These are phyloP conservation scores for Apophysomyces trapeziformis DNA, from an alignment of 371 early-diverging fungal species.

Conservation along the genomic window DNA sequence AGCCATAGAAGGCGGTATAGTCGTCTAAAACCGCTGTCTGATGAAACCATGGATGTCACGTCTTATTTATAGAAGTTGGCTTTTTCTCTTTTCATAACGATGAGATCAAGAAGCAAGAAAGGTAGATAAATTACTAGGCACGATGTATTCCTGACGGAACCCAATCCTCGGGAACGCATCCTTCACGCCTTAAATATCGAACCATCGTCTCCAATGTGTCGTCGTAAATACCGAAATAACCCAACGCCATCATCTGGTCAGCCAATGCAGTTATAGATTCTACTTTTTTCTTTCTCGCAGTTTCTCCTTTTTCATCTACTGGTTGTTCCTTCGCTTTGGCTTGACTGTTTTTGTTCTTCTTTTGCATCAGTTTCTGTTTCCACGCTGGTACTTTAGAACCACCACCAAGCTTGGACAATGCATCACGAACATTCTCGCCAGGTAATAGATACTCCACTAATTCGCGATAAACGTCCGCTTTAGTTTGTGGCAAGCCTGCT, in stretches of 20 bases:
- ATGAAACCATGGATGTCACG: background rate
- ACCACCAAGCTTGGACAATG: constrained; percentile 66
- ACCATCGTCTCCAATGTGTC: constrained; percentile 79
- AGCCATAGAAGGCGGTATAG: background rate
- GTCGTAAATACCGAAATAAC: constrained; percentile 74
- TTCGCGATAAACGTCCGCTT: constrained; percentile 59
- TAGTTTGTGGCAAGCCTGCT: constrained; percentile 46
- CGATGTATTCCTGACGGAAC: constrained; percentile 30
- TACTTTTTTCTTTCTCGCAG: constrained; percentile 49
- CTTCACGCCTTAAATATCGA: constrained; percentile 68
- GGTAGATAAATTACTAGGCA: background rate
- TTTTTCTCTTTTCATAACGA: background rate
- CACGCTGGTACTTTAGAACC: constrained; percentile 54
- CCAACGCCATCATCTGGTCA: constrained; percentile 78
- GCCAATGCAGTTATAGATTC: constrained; percentile 74
- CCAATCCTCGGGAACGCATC: constrained; percentile 68
- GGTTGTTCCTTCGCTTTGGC: constrained; percentile 12
- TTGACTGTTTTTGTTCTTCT: constrained; percentile 62
- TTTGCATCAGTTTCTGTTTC: constrained; percentile 59
- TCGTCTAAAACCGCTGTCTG: background rate
- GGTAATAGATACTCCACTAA: constrained; percentile 71
- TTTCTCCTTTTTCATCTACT: constrained; percentile 45
- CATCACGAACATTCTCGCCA: constrained; percentile 72
- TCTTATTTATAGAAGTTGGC: background rate
- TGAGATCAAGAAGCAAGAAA: background rate